Percentiles rank a stretch among this genome's conserved stretches.
phyloP scores from a whole-genome alignment of 371 early-diverging fungal genomes.

The Mucor mucedo region DNA sequence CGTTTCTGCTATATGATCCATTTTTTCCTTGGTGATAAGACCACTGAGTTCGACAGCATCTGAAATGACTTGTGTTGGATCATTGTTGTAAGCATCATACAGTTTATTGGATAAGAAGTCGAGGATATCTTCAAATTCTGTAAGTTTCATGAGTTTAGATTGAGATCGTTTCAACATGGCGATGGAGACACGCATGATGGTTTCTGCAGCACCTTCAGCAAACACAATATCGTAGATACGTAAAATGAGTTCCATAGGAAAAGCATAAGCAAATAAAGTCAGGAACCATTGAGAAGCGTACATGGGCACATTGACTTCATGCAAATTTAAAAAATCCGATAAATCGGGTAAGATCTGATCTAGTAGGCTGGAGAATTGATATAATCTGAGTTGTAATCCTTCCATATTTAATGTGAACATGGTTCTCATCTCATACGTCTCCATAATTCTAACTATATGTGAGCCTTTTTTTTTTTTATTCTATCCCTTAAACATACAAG shows the following conservation, averaged over 20 bases:
- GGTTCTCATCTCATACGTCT: constrained; percentile 82
- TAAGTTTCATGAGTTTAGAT: constrained; percentile 72
- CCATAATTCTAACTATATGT: constrained; percentile 72
- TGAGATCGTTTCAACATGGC: constrained; percentile 84
- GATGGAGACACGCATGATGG: constrained; percentile 90
- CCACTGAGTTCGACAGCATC: constrained; percentile 79
- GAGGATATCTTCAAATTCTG: constrained; percentile 86
- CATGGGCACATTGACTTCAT: constrained; percentile 87
- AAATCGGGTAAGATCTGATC: constrained; percentile 81
- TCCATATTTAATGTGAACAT: constrained; percentile 88
- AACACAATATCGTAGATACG: constrained; percentile 89
- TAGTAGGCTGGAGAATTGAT: constrained; percentile 84
- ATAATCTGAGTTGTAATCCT: constrained; percentile 83
- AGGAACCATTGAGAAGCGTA: constrained; percentile 95
- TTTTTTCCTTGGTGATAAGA: constrained; percentile 70
- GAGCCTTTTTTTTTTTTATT: constrained; percentile 45
- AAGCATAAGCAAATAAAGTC: constrained; percentile 88
- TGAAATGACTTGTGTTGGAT: constrained; percentile 71
- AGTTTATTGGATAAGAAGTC: constrained; percentile 76
- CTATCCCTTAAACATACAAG: no score
- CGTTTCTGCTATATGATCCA: constrained; percentile 76
- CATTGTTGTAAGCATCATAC: constrained; percentile 76
- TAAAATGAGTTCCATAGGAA: constrained; percentile 78
- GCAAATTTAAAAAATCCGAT: constrained; percentile 70
- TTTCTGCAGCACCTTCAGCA: constrained; percentile 84